Base-by-base conservation (phyloP, 1,284 basidiomycete genomes). In the Trametes versicolor region DNA sequence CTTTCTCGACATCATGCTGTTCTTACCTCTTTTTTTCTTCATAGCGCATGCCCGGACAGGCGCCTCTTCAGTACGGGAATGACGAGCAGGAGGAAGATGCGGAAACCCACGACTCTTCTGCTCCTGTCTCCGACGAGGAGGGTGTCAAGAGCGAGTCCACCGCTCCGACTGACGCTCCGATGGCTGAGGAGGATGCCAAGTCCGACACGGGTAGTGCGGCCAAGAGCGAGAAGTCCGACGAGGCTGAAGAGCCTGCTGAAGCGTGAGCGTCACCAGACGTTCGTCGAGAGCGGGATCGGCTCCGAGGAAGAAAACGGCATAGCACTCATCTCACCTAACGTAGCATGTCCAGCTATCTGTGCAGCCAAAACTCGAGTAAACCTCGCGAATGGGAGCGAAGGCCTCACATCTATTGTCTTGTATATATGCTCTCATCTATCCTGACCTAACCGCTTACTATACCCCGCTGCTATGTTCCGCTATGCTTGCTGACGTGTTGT, bases 41-140 rank as follows among this genome's bases (percentile, higher is more conserved):
- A n/a, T 49, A 93, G 91, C 85, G 91, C 58, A 70, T 93, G 50
- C 79, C 83, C 13, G 83, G 78, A 36, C 91, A 93, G 73, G 81
- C 86, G 7, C 80, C 85, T 21, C 76, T 93, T 5, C 64, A 60
- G 37, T 62, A 63, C 13, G 62, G 51, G 10, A 62, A 57, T 21
- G 63, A 63, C 21, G 64, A 64, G 17, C 61, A 37, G 0, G 60
- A 61, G 0, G 59, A 64, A 12, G 56, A 56, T 15, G 64, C 56
- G 29, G 57, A 48, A 17, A 32, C 27, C 27, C 27, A 27, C n/a
- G 32, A 32, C 6, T 52, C 50, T 36, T 52, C 50, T 13, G 34
- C 17, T 36, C 8, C 50, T 52, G 29, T 32, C 10, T 32, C 50
- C 8, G 50, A 52, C 4, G 53, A 41, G 13, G 53, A 55, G 13